A percentile compares a stretch with the other conserved stretches of the same genome.
Conservation (phyloP, 129 eudicot genomes). For the Artemisia argyi region DNA sequence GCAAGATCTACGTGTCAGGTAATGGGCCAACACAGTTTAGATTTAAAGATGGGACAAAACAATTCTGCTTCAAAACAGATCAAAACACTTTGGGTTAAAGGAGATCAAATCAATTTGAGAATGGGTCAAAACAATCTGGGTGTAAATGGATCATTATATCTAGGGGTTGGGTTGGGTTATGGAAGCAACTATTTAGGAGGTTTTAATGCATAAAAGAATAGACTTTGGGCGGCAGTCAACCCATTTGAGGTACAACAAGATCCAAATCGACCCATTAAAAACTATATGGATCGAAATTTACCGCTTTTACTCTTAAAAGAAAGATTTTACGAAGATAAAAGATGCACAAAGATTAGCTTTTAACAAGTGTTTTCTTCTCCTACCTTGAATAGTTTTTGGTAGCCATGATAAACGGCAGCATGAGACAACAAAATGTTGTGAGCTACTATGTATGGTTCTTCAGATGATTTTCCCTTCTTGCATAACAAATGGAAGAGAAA, state of each 20-base stretch:
- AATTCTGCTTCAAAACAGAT: neutral
- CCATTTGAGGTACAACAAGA: neutral
- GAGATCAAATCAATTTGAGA: no score
- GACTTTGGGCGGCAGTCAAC: no score
- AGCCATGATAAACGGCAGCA: slow-evolving; percentile 69
- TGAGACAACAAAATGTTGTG: slow-evolving; percentile 87
- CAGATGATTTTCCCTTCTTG: slow-evolving; percentile 70
- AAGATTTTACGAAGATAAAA: neutral
- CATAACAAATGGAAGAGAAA: slow-evolving; percentile 70
- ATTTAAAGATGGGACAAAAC: no score
- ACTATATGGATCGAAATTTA: neutral
- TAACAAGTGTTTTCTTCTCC: neutral
- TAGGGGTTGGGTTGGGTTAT: neutral
- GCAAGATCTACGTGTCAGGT: neutral
- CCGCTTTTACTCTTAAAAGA: neutral
- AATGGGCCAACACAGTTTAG: neutral
- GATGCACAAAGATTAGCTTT: neutral
- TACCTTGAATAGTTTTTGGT: slow-evolving; percentile 70
- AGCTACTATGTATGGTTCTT: slow-evolving; percentile 86
- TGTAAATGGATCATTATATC: neutral
- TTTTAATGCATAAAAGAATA: neutral
- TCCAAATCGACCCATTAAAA: neutral
- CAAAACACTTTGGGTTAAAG: neutral
- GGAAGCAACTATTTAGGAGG: neutral
- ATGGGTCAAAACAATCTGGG: no score